These are phyloP conservation scores for Anthracocystis setariae DNA, from an alignment of 1,284 basidiomycete species.

Conservation along the genomic window DNA sequence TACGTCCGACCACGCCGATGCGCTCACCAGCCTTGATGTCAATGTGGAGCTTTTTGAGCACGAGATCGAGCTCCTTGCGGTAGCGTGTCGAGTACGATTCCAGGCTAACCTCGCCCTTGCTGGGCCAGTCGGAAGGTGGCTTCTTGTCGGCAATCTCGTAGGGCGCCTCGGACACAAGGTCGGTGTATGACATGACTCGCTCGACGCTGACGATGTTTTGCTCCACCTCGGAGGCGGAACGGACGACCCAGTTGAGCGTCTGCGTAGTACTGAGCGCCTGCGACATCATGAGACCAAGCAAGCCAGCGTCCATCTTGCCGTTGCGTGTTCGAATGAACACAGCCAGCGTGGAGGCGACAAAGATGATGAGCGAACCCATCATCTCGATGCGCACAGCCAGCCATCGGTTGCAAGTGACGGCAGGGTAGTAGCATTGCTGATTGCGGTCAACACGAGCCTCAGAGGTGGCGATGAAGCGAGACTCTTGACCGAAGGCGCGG, in stretches of 20 bases:
- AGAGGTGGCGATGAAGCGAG: constrained; percentile 80
- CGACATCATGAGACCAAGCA: constrained; percentile 88
- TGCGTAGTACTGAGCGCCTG: constrained; percentile 74
- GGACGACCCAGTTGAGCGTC: constrained; percentile 79
- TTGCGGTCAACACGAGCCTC: constrained; percentile 84
- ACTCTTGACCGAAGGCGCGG: constrained; percentile 71
- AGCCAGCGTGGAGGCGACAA: constrained; percentile 78
- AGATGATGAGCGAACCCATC: constrained; percentile 82
- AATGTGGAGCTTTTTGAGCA: constrained; percentile 79
- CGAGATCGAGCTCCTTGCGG: constrained; percentile 80
- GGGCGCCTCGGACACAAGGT: constrained; percentile 81
- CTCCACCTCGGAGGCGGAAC: constrained; percentile 88
- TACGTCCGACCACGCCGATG: constrained; percentile 76
- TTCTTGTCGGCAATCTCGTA: constrained; percentile 65
- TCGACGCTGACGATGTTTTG: constrained; percentile 86
- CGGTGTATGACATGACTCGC: constrained; percentile 74
- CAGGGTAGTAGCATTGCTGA: constrained; percentile 79
- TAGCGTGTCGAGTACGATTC: constrained; percentile 84
- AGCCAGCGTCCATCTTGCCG: constrained; percentile 81
- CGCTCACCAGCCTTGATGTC: constrained; percentile 77
- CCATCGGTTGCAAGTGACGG: constrained; percentile 78
- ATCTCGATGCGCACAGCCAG: constrained; percentile 75
- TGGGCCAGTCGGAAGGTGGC: constrained; percentile 76
- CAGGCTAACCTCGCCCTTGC: constrained; percentile 80
- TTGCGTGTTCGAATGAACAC: constrained; percentile 72